A percentile compares a stretch with the other conserved stretches of the same genome.
Conservation (phyloP, 2,329 filamentous ascomycete genomes). For the Neofusicoccum parvum region DNA sequence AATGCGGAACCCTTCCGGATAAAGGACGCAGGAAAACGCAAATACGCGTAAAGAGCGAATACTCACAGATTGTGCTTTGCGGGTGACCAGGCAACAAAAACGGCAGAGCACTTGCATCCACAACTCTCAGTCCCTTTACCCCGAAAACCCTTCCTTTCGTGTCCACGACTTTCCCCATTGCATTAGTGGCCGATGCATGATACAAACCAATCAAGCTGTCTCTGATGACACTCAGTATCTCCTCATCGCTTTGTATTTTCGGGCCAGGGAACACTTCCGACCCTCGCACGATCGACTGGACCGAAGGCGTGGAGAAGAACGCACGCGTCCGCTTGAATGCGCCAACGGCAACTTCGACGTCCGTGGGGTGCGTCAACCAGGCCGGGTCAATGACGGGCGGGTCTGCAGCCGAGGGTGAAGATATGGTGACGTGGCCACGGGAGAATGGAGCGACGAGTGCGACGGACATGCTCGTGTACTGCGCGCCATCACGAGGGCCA, state of each 20-base stretch:
- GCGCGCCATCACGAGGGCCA: conserved; percentile 31
- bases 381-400: conserved; percentile 37
- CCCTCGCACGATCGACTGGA: neutral
- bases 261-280: conserved; percentile 23
- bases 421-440: conserved; percentile 38
- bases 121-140: conserved; percentile 40
- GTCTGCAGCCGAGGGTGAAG: conserved; percentile 28
- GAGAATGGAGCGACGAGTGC: conserved; percentile 37
- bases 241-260: conserved; percentile 28
- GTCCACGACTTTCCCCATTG: conserved; percentile 45
- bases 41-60: too few species aligned
- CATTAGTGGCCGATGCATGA: conserved; percentile 40
- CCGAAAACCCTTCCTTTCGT: conserved; percentile 40
- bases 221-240: conserved; percentile 30
- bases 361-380: conserved; percentile 37
- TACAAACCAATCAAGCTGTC: conserved; percentile 31
- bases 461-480: conserved; percentile 36
- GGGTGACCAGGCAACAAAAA: conserved; percentile 36
- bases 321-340: conserved; percentile 35
- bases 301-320: neutral
- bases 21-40: too few species aligned
- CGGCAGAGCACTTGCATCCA: conserved; percentile 38
- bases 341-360: conserved; percentile 36
- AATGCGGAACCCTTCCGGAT: too few species aligned
- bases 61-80: too few species aligned